Base-by-base conservation (phyloP, 164 flowering plant species). In the Stephania japonica region DNA sequence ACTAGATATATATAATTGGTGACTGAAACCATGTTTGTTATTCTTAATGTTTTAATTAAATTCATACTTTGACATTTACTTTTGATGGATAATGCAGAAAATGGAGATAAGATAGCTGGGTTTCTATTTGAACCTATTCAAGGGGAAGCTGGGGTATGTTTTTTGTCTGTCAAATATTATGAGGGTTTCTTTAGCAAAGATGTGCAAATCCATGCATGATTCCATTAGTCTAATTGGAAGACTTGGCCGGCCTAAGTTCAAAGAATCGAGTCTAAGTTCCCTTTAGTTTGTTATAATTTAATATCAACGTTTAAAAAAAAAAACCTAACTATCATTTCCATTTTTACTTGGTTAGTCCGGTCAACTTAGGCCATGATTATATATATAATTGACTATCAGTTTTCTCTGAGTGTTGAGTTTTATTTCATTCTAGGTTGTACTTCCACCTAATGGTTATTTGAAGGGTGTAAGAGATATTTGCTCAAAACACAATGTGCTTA, bases 81-180 rank as follows among this genome's bases (percentile, higher is more conserved):
- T 73, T 38, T 74, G 26, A 76, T 74, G 24, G 82, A 44, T 21
- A 49, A 42, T 84, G 82, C 95, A 96, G 99, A 88, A 76, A 77
- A 81, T 65, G 98, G 97, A 75, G 88, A 92, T 69, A 80, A 67
- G 65, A 90, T 93, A 47, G 99, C 99, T 77, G 99, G 91, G 75
- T 96, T 93, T 84, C 82, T 96, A 44, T 96, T 96, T 82, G 99
- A 96, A 81, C 99, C 99, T 47, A 96, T 96, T 75, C 99, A 96
- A 84, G 99, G 99, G 68, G 99, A 96, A 83, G 99, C 99, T 59
- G 99, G 99, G 89, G 97, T 96, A 91, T 74, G 89, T 72, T 19
- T 21, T 2, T 67, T 44, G 14, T 41, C 26, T 64, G 24, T 13
- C 7, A 38, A 69, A 69, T 63, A 7, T 6, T 69, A 24, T 73